Base-by-base conservation (phyloP, 2,329 filamentous ascomycete genomes). In the Pyrenochaeta sp. region DNA sequence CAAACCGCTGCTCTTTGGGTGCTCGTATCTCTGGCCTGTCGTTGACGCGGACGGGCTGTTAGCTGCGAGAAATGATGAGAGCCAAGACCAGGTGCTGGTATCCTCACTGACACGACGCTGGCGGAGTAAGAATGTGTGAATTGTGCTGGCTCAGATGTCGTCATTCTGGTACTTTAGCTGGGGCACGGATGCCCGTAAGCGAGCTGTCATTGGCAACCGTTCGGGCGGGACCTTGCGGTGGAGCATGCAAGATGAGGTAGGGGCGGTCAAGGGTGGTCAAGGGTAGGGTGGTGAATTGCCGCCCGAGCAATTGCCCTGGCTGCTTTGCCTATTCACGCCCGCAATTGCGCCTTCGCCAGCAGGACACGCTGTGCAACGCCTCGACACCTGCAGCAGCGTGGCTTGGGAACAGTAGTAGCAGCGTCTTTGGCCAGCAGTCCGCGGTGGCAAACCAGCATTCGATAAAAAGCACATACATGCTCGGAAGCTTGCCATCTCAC, bases 1-100 rank as follows among this genome's bases (percentile, higher is more conserved):
- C 47, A 27, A 30, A 24, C 25, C 28, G 15, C 27, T 50, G 37
- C 39, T 43, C 32, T 22, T 37, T 37, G 40, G 44, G 46, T 48
- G 43, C 50, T 43, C 53, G 53, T 57, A 59, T 62, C 61, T 53
- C 47, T 28, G 56, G 50, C 59, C 48, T 62, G 58, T 60, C 56
- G 50, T 63, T 60, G 49, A 56, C 46, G 59, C 52, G 50, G 51
- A 49, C 57, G 55, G 59, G 49, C 47, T 59, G 54, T 46, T 63
- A 67, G 59, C 58, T 48, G 55, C 50, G 34, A 59, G 48, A 67
- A 67, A 71, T 68, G 64, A 71, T 67, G 68, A 65, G 58, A 59
- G 69, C 71, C 71, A 72, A 73, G 72, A 44, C 59, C 36, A 19
- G 19, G 42, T 42, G 50, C 27, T 61, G 54, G 54, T 55, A 57